Percentiles rank a stretch among this genome's conserved stretches.
phyloP scores from a whole-genome alignment of 1,284 basidiomycete genomes.

The Athelia sp. region DNA sequence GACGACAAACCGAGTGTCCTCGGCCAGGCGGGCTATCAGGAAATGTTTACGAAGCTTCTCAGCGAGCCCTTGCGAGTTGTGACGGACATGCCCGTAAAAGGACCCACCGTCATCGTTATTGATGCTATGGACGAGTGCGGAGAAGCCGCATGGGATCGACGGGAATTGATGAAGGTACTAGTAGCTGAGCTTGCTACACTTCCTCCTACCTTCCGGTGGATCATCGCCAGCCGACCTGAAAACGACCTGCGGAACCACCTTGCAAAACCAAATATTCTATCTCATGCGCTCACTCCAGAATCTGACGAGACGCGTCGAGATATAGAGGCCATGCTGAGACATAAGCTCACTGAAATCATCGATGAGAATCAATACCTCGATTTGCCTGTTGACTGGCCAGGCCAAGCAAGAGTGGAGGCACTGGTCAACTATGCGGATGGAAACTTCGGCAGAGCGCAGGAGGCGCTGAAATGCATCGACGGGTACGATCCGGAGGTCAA shows the following conservation, averaged over 20 bases:
- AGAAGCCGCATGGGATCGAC: neutral
- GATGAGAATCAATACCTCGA: too few relatives aligned
- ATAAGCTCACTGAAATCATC: too few relatives aligned
- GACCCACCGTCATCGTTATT: neutral
- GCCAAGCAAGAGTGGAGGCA: too few relatives aligned
- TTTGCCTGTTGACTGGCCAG: too few relatives aligned
- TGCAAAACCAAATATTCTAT: too few relatives aligned
- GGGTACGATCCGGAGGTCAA: too few relatives aligned
- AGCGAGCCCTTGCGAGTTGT: neutral
- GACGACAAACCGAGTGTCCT: neutral
- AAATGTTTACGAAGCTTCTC: neutral
- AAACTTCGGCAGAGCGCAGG: too few relatives aligned
- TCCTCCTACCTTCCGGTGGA: neutral
- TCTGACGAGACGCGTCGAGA: too few relatives aligned
- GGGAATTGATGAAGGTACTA: neutral
- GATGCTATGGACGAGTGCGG: constrained; percentile 2
- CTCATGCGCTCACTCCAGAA: too few relatives aligned
- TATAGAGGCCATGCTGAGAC: too few relatives aligned
- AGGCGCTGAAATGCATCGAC: too few relatives aligned
- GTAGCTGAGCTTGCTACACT: neutral
- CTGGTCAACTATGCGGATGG: too few relatives aligned
- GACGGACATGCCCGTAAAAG: neutral
- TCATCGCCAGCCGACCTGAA: neutral
- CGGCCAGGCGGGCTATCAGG: neutral
- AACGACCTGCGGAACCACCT: neutral